Conservation (phyloP, 352 stramenopile species). For the Pythium oligandrum region DNA sequence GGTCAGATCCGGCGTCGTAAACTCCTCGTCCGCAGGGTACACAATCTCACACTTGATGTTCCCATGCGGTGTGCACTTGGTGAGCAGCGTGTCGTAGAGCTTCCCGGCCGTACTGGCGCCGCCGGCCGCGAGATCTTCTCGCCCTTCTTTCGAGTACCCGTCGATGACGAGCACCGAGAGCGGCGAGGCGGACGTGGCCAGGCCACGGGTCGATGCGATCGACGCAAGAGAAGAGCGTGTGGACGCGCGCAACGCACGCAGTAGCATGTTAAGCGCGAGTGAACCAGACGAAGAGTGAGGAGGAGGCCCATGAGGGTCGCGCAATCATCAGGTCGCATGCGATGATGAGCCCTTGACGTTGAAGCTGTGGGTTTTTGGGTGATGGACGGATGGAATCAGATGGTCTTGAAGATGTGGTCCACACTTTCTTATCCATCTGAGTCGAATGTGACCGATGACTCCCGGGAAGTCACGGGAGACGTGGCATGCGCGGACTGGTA, state of each 20-base stretch:
- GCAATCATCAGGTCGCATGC: no score
- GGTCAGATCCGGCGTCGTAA: constrained; percentile 48
- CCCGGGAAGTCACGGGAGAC: no score
- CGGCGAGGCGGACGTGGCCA: constrained; percentile 13
- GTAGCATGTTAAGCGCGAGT: constrained; percentile 3
- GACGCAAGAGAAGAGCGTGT: constrained; percentile 8
- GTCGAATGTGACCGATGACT: no score
- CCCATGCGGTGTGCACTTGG: constrained; percentile 49
- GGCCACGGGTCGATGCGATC: background rate
- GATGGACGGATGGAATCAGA: no score
- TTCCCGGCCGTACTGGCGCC: constrained; percentile 66
- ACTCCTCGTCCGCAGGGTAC: constrained; percentile 62
- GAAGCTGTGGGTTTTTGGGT: no score
- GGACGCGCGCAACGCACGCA: constrained; percentile 5
- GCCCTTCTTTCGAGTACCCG: constrained; percentile 66
- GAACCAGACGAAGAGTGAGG: no score
- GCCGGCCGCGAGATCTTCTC: constrained; percentile 55
- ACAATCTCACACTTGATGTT: constrained; percentile 55
- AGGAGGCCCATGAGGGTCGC: no score
- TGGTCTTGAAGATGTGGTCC: no score
- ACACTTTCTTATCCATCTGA: no score
- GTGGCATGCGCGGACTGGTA: no score
- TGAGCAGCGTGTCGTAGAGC: constrained; percentile 59
- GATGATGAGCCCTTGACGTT: no score
- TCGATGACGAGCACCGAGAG: constrained; percentile 74